These are phyloP conservation scores for Dothidotthia symphoricarpi DNA, from an alignment of 2,329 filamentous ascomycete species.

Conservation along the genomic window DNA sequence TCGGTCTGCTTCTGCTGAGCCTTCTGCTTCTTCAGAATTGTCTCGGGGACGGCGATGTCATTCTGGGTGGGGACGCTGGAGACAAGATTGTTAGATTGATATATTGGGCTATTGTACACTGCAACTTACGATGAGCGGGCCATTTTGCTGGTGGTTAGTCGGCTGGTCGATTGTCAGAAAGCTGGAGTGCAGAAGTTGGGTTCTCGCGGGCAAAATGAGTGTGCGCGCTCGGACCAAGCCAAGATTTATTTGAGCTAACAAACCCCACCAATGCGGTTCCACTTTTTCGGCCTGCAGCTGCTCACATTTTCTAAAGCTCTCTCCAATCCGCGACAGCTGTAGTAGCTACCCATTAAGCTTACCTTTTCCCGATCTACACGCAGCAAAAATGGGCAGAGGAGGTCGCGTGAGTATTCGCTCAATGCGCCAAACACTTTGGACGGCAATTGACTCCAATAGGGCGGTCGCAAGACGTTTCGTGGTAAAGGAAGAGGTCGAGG, in stretches of 20 bases:
- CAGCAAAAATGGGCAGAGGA: constrained; percentile 30
- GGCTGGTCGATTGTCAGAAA: constrained; percentile 28
- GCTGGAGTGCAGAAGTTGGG: constrained; percentile 22
- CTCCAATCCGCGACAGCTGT: constrained; percentile 21
- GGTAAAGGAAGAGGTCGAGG: constrained; percentile 32
- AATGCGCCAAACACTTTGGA: background rate
- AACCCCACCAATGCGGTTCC: constrained; percentile 19
- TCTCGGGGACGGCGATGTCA: constrained; percentile 97
- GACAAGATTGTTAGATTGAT: background rate
- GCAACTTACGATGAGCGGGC: constrained; percentile 37
- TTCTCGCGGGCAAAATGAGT: constrained; percentile 22
- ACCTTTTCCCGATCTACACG: constrained; percentile 5
- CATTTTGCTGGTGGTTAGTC: constrained; percentile 41
- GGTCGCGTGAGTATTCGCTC: constrained; percentile 24
- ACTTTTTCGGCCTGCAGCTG: constrained; percentile 6
- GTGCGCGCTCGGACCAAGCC: constrained; percentile 27
- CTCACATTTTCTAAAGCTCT: constrained; percentile 29
- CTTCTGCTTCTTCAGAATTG: constrained; percentile 99
- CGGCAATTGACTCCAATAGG: constrained; percentile 21
- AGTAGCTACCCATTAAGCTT: constrained; percentile 6
- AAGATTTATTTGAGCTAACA: constrained; percentile 15
- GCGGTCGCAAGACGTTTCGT: constrained; percentile 31
- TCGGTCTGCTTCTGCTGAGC: constrained; percentile 97
- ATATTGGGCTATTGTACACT: background rate
- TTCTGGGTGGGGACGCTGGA: constrained; percentile 83